Percentiles rank a stretch among this genome's conserved stretches.
Evolutionary conservation across 768 basidiomycete species (phyloP).

Genomic region (Agrocybe praecox): DNA sequence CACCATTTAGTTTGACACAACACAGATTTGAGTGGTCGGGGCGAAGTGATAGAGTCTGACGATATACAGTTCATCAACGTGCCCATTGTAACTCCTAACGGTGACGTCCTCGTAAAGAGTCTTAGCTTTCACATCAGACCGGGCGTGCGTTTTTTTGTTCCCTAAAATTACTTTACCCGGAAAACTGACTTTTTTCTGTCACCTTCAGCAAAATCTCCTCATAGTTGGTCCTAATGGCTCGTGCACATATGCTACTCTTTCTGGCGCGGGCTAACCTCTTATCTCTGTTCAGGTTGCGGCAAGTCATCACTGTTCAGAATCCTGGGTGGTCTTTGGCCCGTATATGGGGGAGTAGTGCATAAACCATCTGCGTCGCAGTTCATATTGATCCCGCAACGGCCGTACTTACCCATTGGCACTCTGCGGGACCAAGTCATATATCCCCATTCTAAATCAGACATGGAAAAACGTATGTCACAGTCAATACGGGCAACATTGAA

Average conservation of each 20-base stretch:
- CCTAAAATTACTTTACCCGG: neutral
- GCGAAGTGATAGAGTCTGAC: slow-evolving; percentile 79
- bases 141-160: slow-evolving; percentile 59
- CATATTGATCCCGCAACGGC: slow-evolving; percentile 93
- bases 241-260: neutral
- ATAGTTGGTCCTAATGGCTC: slow-evolving; percentile 94
- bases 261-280: neutral
- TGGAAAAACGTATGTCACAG: slow-evolving; percentile 65
- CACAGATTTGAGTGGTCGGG: slow-evolving; percentile 77
- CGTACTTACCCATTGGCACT: slow-evolving; percentile 92
- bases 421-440: slow-evolving; percentile 97
- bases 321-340: slow-evolving; percentile 94
- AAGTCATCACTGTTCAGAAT: slow-evolving; percentile 96
- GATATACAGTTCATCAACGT: slow-evolving; percentile 93
- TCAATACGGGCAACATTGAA: too few species aligned
- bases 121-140: slow-evolving; percentile 89
- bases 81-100: slow-evolving; percentile 95
- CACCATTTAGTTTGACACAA: neutral
- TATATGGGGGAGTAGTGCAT: slow-evolving; percentile 77
- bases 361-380: slow-evolving; percentile 90
- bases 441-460: slow-evolving; percentile 81
- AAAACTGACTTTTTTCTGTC: slow-evolving; percentile 8
- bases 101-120: slow-evolving; percentile 84
- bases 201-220: slow-evolving; percentile 79
- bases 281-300: slow-evolving; percentile 61